Percentiles rank a stretch among this genome's conserved stretches.
Evolutionary conservation across 2,329 filamentous ascomycete species (phyloP).

Genomic region (Calonectria leucothoes): DNA sequence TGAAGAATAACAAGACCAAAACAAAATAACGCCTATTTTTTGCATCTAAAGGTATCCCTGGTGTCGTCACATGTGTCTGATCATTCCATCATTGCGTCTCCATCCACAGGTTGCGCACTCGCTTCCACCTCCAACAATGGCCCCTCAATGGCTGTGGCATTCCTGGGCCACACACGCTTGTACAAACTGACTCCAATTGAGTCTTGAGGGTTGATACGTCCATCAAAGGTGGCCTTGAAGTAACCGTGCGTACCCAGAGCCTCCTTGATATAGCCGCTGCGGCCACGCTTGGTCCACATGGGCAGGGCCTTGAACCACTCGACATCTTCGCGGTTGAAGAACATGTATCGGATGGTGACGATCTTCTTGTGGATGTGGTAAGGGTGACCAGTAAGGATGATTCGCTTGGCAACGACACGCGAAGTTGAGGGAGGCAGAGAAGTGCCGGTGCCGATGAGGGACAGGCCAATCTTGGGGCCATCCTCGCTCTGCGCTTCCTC

Average conservation of each 20-base stretch:
- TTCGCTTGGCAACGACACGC: constrained; percentile 91
- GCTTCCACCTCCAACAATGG: constrained; percentile 53
- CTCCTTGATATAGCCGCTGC: constrained; percentile 94
- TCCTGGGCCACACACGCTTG: constrained; percentile 85
- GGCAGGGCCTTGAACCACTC: constrained; percentile 98
- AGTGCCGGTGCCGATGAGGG: constrained; percentile 88
- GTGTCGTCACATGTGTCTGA: constrained; percentile 42
- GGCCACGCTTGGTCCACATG: constrained; percentile 90
- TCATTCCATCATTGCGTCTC: constrained; percentile 52
- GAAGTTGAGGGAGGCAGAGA: constrained; percentile 79
- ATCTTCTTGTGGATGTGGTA: constrained; percentile 99
- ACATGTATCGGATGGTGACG: constrained; percentile 99
- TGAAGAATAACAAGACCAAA: constrained; percentile 22
- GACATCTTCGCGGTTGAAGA: constrained; percentile 96
- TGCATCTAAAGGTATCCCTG: constrained; percentile 43
- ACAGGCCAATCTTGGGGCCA: constrained; percentile 63
- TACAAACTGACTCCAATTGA: constrained; percentile 91
- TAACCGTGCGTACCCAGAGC: constrained; percentile 97
- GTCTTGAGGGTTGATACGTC: constrained; percentile 94
- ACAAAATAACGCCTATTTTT: constrained; percentile 41
- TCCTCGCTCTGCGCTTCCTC: constrained; percentile 57
- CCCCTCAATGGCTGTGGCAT: constrained; percentile 63
- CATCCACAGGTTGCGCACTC: constrained; percentile 33
- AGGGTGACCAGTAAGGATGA: constrained; percentile 94
- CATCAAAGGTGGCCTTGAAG: constrained; percentile 99